Base-by-base conservation (phyloP, 805 yeast species). In the Sugiyamaella smithiae region DNA sequence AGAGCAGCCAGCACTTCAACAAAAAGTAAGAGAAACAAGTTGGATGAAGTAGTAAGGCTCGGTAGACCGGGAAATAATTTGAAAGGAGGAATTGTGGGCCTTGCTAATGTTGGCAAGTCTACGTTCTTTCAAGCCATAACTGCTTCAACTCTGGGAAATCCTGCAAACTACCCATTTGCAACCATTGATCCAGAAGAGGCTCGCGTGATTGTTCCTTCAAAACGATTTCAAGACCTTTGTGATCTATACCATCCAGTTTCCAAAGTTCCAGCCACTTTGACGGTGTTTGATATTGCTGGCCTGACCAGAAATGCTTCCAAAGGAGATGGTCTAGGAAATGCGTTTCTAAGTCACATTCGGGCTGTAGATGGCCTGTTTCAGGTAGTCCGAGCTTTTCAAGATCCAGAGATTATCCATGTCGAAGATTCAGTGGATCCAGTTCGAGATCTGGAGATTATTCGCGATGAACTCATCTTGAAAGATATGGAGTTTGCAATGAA, bases 301-400 rank as follows among this genome's bases (percentile, higher is more conserved):
- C 71, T 83, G 40, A 82, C 83, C 16, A 70, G 80, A 55, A 84
- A 85, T 55, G 80, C 85, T 8, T 71, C 79, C 17, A 67, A 69
- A 37, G 88, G 88, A 40, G 84, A 80, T 51, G 89, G 89, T 3
- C 69, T 83, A 47, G 89, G 89, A n/a, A 83, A 83, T 67, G 81
- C 84, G 40, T 83, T 83, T 67, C 70, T 83, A 57, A 75, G 80
- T 45, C 82, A 83, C 58, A 84, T 83, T 49, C 67, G 88, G 41
- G 80, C 82, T 11, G 88, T 83, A 23, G 89, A 83, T 63, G 88
- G 86, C 17, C 71, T 83, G 37, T 81, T 78, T 62, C 88, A 83
- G 58, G 78, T 83, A 41, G 86, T 83, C 7, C 68, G 89, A 49
- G 81, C 80, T 1, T 83, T 84, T 59, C 72, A 72, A 48, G 83